Evolutionary conservation across 495 filamentous ascomycete genomes (phyloP), one percentile per base, ranked within the genome.

Genomic region (Trichocladium uniseriatum): DNA sequence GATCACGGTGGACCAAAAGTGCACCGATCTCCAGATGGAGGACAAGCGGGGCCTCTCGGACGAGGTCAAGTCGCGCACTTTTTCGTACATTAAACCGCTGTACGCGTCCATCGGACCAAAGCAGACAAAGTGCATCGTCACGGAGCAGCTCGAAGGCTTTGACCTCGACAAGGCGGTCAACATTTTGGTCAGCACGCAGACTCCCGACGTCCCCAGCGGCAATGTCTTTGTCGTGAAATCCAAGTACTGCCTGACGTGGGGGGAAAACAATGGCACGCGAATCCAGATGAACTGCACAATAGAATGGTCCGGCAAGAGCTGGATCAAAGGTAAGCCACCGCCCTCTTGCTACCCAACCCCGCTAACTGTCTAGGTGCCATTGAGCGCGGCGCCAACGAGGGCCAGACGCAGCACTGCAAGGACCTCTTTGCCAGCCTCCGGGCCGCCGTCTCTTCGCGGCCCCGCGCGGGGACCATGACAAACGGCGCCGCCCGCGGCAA

Each of bases 241-340:
- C 1, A 87, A 84, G 60, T 97, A 96, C 55, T 94, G 94, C 53
- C 75, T 99, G 7, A 86, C 83, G 35, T 99, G 92, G 92, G 89
- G 80, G 2, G 74, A 92, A 24, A 81, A 79, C 46, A 94, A 94
- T 55, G 70, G 81, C 20, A 99, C 94, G 0, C 77, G 87, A 28
- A 68, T 99, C 22, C 74, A 90, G 21, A 80, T 88, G 65, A 94
- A 81, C 48, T 95, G 87, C 65, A 82, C 82, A 0, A 86, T 97
- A 41, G 92, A 97, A 60, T 99, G 92, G 92, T 80, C 84, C 0
- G 90, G 92, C 46, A 99, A 99, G 74, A 95, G 88, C 69, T 99
- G 94, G 92, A 64, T 97, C 34, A 97, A 95, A 72, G 87, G 91
- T 95, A 78, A 24, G 49, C 38, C 14, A 13, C 7, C 18, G 38